A percentile compares a stretch with the other conserved stretches of the same genome.
Evolutionary conservation across 768 basidiomycete species (phyloP).

Genomic region (Cystofilobasidium ferigula): DNA sequence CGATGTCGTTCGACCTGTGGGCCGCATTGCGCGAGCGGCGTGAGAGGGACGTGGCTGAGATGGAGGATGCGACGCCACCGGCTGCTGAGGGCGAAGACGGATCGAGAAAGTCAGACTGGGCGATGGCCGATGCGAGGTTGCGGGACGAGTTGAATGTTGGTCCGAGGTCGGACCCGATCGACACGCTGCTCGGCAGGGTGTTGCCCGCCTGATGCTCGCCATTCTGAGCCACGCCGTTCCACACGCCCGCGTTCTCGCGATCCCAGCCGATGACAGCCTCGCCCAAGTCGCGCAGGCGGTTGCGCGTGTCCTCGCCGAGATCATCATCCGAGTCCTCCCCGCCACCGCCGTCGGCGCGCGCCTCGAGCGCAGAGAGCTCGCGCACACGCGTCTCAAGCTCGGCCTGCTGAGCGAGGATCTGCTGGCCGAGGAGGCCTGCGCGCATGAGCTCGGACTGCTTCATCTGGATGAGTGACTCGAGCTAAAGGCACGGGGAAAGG

Average conservation of each 20-base stretch:
- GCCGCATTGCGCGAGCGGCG: conserved; percentile 31
- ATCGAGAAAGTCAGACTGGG: conserved; percentile 15
- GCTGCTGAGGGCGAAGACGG: neutral
- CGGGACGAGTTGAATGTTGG: neutral
- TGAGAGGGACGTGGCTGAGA: conserved; percentile 8
- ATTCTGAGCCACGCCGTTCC: conserved; percentile 30
- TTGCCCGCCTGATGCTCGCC: neutral
- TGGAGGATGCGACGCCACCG: neutral
- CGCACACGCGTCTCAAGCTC: conserved; percentile 80
- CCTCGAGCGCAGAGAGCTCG: conserved; percentile 53
- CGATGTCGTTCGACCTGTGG: conserved; percentile 43
- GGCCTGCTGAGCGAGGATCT: conserved; percentile 83
- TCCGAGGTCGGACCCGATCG: neutral
- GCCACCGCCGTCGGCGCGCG: conserved; percentile 2
- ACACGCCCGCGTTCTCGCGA: conserved; percentile 34
- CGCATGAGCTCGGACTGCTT: conserved; percentile 89
- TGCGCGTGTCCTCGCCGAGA: conserved; percentile 29
- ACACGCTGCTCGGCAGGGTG: neutral
- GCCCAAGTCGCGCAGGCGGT: conserved; percentile 32
- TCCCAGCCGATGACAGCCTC: conserved; percentile 35
- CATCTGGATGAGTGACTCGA: conserved; percentile 21
- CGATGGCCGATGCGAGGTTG: conserved; percentile 11
- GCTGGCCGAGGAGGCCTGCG: conserved; percentile 83
- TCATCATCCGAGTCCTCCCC: conserved; percentile 33
- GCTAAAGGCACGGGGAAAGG: neutral